A percentile compares a stretch with the other conserved stretches of the same genome.
Conservation (phyloP, 345 rosid genomes). For the Arabidopsis arenosa region DNA sequence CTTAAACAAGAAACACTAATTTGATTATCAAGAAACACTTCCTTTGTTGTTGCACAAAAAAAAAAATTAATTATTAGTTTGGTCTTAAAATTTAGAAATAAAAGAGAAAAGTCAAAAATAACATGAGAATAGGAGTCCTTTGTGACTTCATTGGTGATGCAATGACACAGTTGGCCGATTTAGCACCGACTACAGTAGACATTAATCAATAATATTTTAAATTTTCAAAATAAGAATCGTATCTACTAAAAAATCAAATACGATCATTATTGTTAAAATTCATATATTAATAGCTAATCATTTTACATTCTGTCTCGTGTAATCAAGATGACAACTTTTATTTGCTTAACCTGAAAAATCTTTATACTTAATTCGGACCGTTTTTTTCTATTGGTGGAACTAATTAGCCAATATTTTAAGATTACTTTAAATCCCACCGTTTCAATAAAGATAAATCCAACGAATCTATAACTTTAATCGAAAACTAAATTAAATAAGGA, state of each 20-base stretch:
- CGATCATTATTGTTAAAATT: no score
- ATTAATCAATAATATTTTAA: not conserved
- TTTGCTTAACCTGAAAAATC: no score
- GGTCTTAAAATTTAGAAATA: not conserved
- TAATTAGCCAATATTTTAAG: not conserved
- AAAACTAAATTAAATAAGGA: not conserved
- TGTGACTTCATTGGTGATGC: conserved; percentile 31
- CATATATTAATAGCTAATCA: not conserved
- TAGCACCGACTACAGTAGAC: not conserved
- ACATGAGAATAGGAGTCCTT: not conserved
- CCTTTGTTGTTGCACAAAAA: no score
- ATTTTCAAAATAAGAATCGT: conserved; percentile 2
- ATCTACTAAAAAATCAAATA: conserved; percentile 30
- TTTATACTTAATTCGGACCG: not conserved
- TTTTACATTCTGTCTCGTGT: not conserved
- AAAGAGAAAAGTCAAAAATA: conserved; percentile 17
- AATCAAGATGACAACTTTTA: not conserved
- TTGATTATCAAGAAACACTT: not conserved
- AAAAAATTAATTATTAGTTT: no score
- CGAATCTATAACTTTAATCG: conserved; percentile 24
- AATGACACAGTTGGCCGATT: conserved; percentile 17
- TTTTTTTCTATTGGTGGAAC: conserved; percentile 8
- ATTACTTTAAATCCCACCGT: not conserved
- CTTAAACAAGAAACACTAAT: not conserved
- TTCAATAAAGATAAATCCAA: conserved; percentile 33